These are phyloP conservation scores for Termitomyces sp. DNA, from an alignment of 768 basidiomycete species.

Conservation along the genomic window DNA sequence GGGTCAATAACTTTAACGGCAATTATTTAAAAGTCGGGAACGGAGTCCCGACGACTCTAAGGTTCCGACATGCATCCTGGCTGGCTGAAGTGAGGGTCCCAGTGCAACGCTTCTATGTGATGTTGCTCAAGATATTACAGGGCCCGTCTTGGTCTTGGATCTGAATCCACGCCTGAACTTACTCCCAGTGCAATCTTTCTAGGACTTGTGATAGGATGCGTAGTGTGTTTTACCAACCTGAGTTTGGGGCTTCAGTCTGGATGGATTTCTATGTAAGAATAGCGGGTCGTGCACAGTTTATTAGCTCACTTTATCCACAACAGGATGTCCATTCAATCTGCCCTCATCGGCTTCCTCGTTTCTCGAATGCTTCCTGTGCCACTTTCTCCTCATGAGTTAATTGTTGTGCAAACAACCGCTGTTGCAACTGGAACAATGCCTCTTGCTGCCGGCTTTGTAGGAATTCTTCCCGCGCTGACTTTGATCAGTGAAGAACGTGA, in stretches of 20 bases:
- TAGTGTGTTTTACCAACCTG: constrained; percentile 91
- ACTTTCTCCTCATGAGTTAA: constrained; percentile 87
- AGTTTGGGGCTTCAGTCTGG: constrained; percentile 87
- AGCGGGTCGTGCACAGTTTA: neutral
- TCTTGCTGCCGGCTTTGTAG: constrained; percentile 82
- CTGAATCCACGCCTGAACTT: constrained; percentile 35
- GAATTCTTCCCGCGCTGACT: constrained; percentile 87
- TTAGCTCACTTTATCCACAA: neutral
- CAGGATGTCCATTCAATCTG: constrained; percentile 96
- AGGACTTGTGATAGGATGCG: constrained; percentile 80
- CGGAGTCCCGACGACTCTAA: neutral
- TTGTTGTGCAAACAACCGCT: constrained; percentile 92
- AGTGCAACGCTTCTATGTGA: neutral
- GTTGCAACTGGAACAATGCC: constrained; percentile 94
- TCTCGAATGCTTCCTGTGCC: constrained; percentile 71
- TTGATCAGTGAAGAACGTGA: constrained; percentile 74
- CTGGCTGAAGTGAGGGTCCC: constrained; percentile 12
- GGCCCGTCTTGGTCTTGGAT: constrained; percentile 4
- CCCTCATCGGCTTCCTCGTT: constrained; percentile 86
- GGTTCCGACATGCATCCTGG: constrained; percentile 7
- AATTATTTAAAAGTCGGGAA: neutral
- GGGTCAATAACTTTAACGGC: neutral
- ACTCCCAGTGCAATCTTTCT: constrained; percentile 60
- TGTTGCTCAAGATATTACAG: neutral
- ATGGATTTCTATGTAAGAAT: constrained; percentile 79